A percentile compares a stretch with the other conserved stretches of the same genome.
phyloP scores from a whole-genome alignment of 164 flowering plant species.

The Vitis cinerea region DNA sequence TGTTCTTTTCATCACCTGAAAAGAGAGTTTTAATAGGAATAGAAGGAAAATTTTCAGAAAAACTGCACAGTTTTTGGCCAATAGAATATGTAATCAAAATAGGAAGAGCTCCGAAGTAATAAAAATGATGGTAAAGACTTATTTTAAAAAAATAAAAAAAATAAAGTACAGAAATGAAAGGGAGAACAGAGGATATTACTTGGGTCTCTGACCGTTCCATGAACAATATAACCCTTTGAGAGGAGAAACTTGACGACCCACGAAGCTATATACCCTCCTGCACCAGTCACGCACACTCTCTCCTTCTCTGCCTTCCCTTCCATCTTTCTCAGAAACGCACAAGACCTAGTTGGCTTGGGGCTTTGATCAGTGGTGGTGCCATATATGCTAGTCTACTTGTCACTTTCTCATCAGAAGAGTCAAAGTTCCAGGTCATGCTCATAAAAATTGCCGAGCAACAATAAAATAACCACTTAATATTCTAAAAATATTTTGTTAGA shows the following conservation, averaged over 20 bases:
- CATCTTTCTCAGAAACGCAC: neutral
- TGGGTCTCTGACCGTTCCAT: slow-evolving; percentile 33
- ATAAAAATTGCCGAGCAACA: no score
- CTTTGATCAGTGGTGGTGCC: no score
- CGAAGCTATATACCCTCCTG: slow-evolving; percentile 27
- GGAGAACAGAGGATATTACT: neutral
- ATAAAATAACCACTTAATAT: no score
- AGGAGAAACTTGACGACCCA: slow-evolving; percentile 34
- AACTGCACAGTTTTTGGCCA: neutral
- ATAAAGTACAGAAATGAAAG: neutral
- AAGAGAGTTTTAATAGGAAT: no score
- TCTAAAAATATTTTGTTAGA: no score
- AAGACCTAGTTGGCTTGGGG: no score
- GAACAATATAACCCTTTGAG: slow-evolving; percentile 28
- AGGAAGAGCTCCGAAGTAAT: neutral
- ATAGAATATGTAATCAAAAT: neutral
- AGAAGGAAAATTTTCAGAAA: neutral
- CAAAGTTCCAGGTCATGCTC: no score
- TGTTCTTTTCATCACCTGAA: slow-evolving; percentile 27
- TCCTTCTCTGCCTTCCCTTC: neutral
- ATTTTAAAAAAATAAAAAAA: neutral
- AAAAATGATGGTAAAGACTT: neutral
- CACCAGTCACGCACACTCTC: slow-evolving; percentile 22
- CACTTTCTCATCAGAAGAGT: neutral
- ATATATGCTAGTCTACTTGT: neutral